Evolutionary conservation across 768 basidiomycete species (phyloP).

Genomic region (Strobilomyces dryophilus): DNA sequence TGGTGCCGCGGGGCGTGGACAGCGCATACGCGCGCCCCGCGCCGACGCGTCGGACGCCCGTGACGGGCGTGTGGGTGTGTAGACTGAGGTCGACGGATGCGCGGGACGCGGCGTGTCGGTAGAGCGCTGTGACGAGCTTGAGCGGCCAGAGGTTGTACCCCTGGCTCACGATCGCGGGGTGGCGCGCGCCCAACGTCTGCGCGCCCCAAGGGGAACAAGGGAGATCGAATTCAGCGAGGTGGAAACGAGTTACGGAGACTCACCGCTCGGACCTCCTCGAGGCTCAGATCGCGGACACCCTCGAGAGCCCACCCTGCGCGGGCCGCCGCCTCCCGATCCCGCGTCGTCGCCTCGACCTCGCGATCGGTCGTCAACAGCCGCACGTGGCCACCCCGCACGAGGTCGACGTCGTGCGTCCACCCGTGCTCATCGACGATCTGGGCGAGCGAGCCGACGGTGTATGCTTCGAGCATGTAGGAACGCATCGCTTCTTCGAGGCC

Average conservation of each 20-base stretch:
- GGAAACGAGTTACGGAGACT: conserved; percentile 1
- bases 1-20: conserved; percentile 59
- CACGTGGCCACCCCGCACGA: conserved; percentile 55
- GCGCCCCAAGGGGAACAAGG: neutral
- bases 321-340: conserved; percentile 51
- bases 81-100: conserved; percentile 44
- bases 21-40: conserved; percentile 7
- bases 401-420: conserved; percentile 51
- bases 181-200: conserved; percentile 35
- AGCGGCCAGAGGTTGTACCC: conserved; percentile 75
- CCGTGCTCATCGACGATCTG: conserved; percentile 43
- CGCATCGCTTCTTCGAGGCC: conserved; percentile 54
- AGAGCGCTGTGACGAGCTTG: conserved; percentile 73
- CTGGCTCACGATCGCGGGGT: conserved; percentile 48
- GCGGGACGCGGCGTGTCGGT: conserved; percentile 36
- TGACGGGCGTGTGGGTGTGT: conserved; percentile 70
- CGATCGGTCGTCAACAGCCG: conserved; percentile 44
- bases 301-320: conserved; percentile 47
- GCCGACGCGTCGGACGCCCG: conserved; percentile 31
- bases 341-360: conserved; percentile 35
- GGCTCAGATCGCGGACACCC: conserved; percentile 42
- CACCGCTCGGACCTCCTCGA: conserved; percentile 48
- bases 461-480: conserved; percentile 51
- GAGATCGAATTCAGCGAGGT: no score
- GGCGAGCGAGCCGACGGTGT: conserved; percentile 49